Percentiles rank a stretch among this genome's conserved stretches.
Conservation (phyloP, 371 early-diverging fungal genomes). For the Nosema muscidifuracis region DNA sequence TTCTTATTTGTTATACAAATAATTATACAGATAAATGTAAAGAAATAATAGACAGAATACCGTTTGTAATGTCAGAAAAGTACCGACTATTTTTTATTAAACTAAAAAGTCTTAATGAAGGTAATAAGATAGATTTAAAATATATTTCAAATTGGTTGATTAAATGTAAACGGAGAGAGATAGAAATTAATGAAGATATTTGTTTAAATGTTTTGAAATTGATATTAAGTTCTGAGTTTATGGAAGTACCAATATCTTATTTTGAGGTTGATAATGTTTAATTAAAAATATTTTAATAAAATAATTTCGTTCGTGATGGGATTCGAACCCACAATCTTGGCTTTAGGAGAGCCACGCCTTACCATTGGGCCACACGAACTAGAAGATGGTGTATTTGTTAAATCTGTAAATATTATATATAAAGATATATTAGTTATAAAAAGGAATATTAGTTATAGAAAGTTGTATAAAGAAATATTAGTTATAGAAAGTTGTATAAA, state of each 20-base stretch:
- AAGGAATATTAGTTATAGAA: no score
- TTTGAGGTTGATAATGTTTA: neutral
- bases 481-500: no score
- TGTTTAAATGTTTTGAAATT: neutral
- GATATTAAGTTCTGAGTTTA: slow-evolving; percentile 2
- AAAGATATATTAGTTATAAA: no score
- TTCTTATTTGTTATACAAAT: neutral
- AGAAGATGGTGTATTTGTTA: no score
- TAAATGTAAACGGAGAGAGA: no score
- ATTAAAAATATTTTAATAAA: no score
- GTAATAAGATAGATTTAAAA: no score
- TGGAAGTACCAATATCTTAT: neutral
- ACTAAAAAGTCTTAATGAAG: neutral
- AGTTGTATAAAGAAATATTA: no score
- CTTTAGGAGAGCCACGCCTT: slow-evolving; percentile 52
- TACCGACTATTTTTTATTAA: slow-evolving; percentile 26
- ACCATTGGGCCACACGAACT: slow-evolving; percentile 47
- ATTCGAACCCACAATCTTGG: slow-evolving; percentile 50
- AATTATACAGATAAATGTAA: slow-evolving; percentile 2
- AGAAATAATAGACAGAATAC: slow-evolving; percentile 13
- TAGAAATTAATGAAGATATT: no score
- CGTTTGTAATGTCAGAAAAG: slow-evolving; percentile 12
- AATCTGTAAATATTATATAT: no score
- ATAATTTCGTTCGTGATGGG: slow-evolving; percentile 39
- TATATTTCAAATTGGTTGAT: no score